These are phyloP conservation scores for Cucurbitaria berberidis DNA, from an alignment of 2,329 filamentous ascomycete genomes.

Conservation along the genomic window DNA sequence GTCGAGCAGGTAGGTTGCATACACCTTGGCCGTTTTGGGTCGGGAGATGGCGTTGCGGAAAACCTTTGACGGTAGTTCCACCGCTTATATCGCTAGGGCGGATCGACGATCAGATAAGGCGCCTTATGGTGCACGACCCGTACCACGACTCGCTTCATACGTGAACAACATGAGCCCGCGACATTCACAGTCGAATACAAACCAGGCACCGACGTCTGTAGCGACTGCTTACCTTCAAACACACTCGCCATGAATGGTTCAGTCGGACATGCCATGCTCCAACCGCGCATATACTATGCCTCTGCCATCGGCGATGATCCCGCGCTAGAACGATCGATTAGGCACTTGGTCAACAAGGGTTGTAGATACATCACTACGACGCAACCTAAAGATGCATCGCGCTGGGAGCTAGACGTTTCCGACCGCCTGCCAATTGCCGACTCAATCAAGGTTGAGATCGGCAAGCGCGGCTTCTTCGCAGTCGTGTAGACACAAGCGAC, in stretches of 20 bases:
- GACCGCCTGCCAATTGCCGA: slow-evolving; percentile 1
- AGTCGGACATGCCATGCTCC: not conserved
- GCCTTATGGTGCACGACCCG: not conserved
- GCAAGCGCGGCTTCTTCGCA: slow-evolving; percentile 8
- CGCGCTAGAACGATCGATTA: slow-evolving; percentile 1
- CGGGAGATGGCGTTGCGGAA: too few species aligned
- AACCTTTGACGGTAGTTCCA: too few species aligned
- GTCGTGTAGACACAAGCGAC: slow-evolving; percentile 2
- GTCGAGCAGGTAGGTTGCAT: too few species aligned
- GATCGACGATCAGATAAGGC: too few species aligned
- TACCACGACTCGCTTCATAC: not conserved
- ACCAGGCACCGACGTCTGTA: not conserved
- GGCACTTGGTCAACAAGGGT: slow-evolving; percentile 11
- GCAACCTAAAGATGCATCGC: slow-evolving; percentile 1
- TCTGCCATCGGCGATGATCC: slow-evolving; percentile 5
- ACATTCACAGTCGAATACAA: not conserved
- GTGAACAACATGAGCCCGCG: not conserved
- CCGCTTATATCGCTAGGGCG: too few species aligned
- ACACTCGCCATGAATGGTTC: not conserved
- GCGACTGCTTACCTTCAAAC: not conserved
- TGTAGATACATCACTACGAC: slow-evolving; percentile 9
- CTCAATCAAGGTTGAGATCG: slow-evolving; percentile 1
- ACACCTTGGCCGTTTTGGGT: too few species aligned
- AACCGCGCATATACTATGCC: slow-evolving; percentile 6
- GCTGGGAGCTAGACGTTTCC: slow-evolving; percentile 1